Conservation (phyloP, 306 rosid species). For the Astragalus glycyphyllos region DNA sequence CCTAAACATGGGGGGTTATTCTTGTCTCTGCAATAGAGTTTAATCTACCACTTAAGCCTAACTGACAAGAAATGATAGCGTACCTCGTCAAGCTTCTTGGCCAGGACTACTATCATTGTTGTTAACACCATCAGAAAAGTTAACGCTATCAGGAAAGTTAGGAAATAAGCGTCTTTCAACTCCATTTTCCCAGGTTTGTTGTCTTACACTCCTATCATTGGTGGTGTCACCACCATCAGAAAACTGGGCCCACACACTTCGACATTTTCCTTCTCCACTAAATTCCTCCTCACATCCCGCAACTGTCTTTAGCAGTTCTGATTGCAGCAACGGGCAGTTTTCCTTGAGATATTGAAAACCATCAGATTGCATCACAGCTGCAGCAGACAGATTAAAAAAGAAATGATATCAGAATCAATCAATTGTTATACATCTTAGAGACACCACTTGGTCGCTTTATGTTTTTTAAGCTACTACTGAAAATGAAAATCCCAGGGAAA, state of each 20-base stretch:
- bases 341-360: constrained; percentile 95
- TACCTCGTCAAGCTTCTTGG: constrained; percentile 63
- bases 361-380: constrained; percentile 98
- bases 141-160: constrained; percentile 78
- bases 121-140: constrained; percentile 77
- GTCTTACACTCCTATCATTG: constrained; percentile 81
- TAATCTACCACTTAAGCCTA: constrained; percentile 38
- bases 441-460: neutral
- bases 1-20: constrained; percentile 13
- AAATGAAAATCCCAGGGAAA: constrained; percentile 26
- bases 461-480: constrained; percentile 42
- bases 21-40: constrained; percentile 27
- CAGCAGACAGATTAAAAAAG: constrained; percentile 34
- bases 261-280: constrained; percentile 86
- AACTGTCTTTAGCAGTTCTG: constrained; percentile 90
- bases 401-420: constrained; percentile 34
- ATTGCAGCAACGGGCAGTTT: constrained; percentile 84
- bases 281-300: constrained; percentile 91
- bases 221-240: constrained; percentile 95
- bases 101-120: constrained; percentile 72
- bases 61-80: constrained; percentile 32
- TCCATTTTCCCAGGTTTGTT: constrained; percentile 86
- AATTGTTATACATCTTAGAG: constrained; percentile 16
- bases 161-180: constrained; percentile 74
- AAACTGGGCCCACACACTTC: constrained; percentile 94